Conservation (phyloP, 176 grass and related monocot genomes). For the Aegilops umbellulata region DNA sequence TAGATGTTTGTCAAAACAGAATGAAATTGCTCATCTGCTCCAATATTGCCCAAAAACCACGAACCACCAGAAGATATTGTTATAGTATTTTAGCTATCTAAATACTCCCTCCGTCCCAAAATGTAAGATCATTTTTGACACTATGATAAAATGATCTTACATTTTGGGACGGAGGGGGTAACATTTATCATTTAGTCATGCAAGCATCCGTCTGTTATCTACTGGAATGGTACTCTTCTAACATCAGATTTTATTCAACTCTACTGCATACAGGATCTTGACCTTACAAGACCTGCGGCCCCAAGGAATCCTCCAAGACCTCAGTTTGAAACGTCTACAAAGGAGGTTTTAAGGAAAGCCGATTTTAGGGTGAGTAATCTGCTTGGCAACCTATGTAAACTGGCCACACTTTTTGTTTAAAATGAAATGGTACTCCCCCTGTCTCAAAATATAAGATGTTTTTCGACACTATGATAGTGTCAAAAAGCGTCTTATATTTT, state of each 20-base stretch:
- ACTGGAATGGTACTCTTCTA: constrained; percentile 4
- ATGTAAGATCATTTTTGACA: no score
- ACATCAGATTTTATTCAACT: constrained; percentile 24
- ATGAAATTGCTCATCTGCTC: neutral
- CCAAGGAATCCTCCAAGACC: constrained; percentile 36
- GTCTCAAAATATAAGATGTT: no score
- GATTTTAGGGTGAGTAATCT: constrained; percentile 83
- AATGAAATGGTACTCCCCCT: neutral
- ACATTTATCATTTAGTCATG: constrained; percentile 6
- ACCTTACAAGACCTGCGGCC: constrained; percentile 67
- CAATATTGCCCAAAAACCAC: neutral
- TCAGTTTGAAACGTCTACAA: constrained; percentile 72
- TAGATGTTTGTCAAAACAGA: constrained; percentile 18
- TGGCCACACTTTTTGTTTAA: neutral
- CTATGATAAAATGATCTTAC: no score
- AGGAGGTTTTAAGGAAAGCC: constrained; percentile 80
- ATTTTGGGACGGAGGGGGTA: no score
- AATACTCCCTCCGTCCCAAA: no score
- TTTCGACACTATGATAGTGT: no score
- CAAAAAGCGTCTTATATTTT: no score
- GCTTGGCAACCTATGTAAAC: constrained; percentile 7
- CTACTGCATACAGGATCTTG: constrained; percentile 65
- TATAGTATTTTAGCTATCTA: neutral
- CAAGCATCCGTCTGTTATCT: neutral
- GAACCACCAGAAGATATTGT: neutral